phyloP scores from a whole-genome alignment of 257 asterid genomes.

The Forsythia viridissima region DNA sequence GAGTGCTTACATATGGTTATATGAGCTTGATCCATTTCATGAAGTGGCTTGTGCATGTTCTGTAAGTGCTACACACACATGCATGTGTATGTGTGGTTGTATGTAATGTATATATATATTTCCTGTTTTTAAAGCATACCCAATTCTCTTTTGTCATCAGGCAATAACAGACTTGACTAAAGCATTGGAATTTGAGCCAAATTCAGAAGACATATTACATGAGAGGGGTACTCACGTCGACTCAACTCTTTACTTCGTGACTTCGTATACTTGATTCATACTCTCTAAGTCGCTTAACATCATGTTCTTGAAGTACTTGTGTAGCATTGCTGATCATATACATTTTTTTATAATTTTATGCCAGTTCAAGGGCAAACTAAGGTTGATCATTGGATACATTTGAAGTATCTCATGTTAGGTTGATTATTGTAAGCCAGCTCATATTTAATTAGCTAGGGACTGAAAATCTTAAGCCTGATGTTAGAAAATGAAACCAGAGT shows the following conservation, averaged over 20 bases:
- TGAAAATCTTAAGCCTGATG: not conserved
- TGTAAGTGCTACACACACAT: not conserved
- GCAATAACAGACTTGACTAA: conserved; percentile 94
- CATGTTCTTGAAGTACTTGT: conserved; percentile 21
- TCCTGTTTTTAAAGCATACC: not conserved
- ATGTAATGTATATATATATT: not conserved
- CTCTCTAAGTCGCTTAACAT: conserved; percentile 16
- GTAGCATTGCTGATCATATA: not conserved
- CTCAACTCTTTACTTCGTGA: conserved; percentile 11
- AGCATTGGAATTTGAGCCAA: conserved; percentile 89
- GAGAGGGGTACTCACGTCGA: conserved; percentile 71
- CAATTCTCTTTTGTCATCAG: conserved; percentile 46
- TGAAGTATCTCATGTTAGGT: conserved; percentile 10
- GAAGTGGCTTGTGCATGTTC: not conserved
- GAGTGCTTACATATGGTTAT: conserved; percentile 15
- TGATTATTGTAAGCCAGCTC: conserved; percentile 14
- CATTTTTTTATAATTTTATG: conserved; percentile 20
- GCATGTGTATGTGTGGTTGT: not conserved
- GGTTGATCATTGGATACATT: conserved; percentile 15
- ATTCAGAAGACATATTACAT: conserved; percentile 78
- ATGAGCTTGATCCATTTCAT: not conserved
- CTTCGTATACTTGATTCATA: conserved; percentile 1
- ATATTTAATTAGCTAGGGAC: conserved; percentile 4
- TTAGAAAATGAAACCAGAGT: not conserved
- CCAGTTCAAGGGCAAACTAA: conserved; percentile 8